Base-by-base conservation (phyloP, 2,329 filamentous ascomycete species). In the Ophiognomonia clavigignenti-juglandacearum region DNA sequence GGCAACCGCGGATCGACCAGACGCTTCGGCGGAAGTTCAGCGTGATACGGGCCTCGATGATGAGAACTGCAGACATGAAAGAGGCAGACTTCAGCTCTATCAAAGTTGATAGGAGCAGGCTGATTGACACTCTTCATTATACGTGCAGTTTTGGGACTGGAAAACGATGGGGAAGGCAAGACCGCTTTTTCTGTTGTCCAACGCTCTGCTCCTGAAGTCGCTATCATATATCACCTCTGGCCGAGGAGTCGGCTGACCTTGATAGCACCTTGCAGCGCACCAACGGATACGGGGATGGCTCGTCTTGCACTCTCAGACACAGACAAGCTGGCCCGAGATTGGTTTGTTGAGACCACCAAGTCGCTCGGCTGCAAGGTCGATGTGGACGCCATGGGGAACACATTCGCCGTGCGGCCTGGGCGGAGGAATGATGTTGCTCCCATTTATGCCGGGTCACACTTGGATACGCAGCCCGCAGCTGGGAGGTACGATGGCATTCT, bases 331-430 rank as follows among this genome's bases (percentile, higher is more conserved):
- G 86, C 77, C 11, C 78, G 88, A 32, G 80, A 87, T 61, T 93
- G 87, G 87, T 90, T 93, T 53, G 74, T 82, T 0, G 62, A 80
- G 16, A 82, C 80, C 0, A 80, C 79, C 1, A 66, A 78, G 56
- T 69, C 67, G 0, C 67, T 90, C 0, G 85, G 83, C 9, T 92
- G 87, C 61, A 71, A 73, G 3, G 72, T 86, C 7, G 83, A 75
- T 0, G 64, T 88, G 1, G 88, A 93, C 60, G 71, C 78, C 22
- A 90, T 92, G 79, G 87, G 87, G 18, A 93, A 92, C 55, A 86
- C 85, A 51, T 93, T 92, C 60, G 85, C 86, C 1, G 72, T 88
- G 4, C 75, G 83, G 3, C 77, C 81, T 3, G 86, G 87, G 1
- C 67, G 75, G 47, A 65, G 67, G 43, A 68, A 72, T 16, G 71